Evolutionary conservation across 192 early-diverging fungal genomes (phyloP).

Genomic region (Gorgonomyces haynaldii): DNA sequence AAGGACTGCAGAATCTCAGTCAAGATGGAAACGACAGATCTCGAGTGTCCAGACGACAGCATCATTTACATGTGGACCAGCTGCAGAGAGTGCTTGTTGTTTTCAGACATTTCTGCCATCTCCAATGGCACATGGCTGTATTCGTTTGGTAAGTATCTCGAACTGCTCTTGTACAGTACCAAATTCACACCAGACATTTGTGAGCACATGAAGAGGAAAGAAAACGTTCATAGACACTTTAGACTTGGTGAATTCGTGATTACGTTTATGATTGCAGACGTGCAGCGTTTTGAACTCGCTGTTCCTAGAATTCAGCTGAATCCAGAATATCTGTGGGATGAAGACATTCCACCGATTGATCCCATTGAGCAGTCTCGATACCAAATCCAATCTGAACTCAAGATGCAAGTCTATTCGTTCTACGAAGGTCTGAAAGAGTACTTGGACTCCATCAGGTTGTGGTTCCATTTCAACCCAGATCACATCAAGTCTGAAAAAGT

Average conservation of each 20-base stretch:
- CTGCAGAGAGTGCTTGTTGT: conserved; percentile 9
- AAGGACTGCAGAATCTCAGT: background rate
- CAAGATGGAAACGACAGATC: background rate
- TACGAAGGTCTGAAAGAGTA: conserved; percentile 35
- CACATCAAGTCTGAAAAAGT: conserved; percentile 13
- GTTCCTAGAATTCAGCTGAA: conserved; percentile 23
- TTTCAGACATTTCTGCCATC: conserved; percentile 12
- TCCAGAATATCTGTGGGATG: conserved; percentile 10
- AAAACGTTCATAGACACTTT: conserved; percentile 14
- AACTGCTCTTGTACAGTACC: conserved; percentile 18
- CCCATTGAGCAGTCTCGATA: conserved; percentile 12
- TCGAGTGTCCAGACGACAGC: background rate
- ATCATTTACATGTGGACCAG: conserved; percentile 19
- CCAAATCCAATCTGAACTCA: conserved; percentile 3
- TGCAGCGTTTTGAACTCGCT: conserved; percentile 25
- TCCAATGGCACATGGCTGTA: conserved; percentile 19
- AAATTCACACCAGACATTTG: conserved; percentile 9
- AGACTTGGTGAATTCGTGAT: conserved; percentile 3
- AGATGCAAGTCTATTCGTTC: conserved; percentile 32
- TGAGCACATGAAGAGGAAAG: conserved; percentile 6
- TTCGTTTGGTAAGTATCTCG: conserved; percentile 29
- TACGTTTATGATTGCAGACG: conserved; percentile 17
- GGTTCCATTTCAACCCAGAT: background rate
- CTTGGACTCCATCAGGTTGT: conserved; percentile 26
- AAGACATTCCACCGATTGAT: conserved; percentile 4